These are phyloP conservation scores for Eucalyptus pauciflora DNA, from an alignment of 345 rosid species.

Conservation along the genomic window DNA sequence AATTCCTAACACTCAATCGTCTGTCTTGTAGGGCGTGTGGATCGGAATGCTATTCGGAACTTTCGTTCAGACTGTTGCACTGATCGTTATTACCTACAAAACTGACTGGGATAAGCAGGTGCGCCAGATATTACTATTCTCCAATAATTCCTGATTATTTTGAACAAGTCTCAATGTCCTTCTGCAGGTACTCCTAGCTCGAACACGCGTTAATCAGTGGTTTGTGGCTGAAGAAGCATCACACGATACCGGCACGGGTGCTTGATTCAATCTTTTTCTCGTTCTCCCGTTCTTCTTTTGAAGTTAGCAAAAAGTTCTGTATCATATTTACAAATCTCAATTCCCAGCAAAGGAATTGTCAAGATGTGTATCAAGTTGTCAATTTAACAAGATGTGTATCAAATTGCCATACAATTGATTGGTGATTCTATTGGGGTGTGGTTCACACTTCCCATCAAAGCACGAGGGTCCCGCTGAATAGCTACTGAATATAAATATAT, in stretches of 20 bases:
- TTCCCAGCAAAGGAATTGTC: neutral
- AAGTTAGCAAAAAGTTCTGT: neutral
- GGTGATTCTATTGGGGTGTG: neutral
- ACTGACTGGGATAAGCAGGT: slow-evolving; percentile 87
- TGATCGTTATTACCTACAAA: slow-evolving; percentile 32
- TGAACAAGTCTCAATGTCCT: neutral
- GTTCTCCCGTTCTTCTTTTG: neutral
- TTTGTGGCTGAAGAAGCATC: neutral
- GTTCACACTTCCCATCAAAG: neutral
- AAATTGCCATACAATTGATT: too few relatives aligned
- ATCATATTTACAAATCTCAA: neutral
- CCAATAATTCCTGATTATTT: neutral
- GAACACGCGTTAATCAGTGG: neutral
- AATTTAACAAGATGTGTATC: neutral
- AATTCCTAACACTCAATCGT: neutral
- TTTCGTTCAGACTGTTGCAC: slow-evolving; percentile 44
- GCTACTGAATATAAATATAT: too few relatives aligned
- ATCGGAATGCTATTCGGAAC: slow-evolving; percentile 65
- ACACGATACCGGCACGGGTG: neutral
- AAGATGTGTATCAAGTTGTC: too few relatives aligned
- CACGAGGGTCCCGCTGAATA: accelerated
- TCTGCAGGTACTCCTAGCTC: neutral
- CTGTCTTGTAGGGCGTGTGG: slow-evolving; percentile 54
- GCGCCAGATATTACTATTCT: neutral
- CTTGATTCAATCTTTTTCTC: neutral